phyloP scores from a whole-genome alignment of 2,329 filamentous ascomycete genomes.

The Bertia moriformis region DNA sequence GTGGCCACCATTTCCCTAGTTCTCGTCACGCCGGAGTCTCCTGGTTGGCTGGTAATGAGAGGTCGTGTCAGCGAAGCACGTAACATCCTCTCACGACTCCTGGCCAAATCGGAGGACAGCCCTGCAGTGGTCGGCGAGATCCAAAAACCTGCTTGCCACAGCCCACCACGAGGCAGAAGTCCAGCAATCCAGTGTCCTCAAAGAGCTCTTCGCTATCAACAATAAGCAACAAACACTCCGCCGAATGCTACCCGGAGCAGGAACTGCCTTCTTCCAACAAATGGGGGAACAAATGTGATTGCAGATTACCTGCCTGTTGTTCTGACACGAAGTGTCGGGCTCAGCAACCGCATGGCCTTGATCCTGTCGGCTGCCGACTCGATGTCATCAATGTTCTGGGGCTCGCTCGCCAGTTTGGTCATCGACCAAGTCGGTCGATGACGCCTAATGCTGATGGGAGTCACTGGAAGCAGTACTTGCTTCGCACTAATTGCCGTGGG shows the following conservation, averaged over 20 bases:
- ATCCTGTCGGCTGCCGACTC: conserved; percentile 38
- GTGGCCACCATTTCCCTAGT: conserved; percentile 12
- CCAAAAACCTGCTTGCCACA: neutral
- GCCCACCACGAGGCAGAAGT: conserved; percentile 4
- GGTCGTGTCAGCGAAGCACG: neutral
- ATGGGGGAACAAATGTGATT: conserved; percentile 40
- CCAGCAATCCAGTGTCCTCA: no score
- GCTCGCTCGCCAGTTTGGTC: conserved; percentile 30
- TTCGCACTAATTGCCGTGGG: conserved; percentile 46
- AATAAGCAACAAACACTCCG: conserved; percentile 48
- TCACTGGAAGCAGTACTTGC: conserved; percentile 35
- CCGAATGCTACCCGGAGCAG: conserved; percentile 44
- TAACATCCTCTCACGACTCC: neutral
- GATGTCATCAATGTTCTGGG: conserved; percentile 45
- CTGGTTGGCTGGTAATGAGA: neutral
- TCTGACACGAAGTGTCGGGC: conserved; percentile 27
- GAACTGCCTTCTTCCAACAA: conserved; percentile 47
- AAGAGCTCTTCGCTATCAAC: no score
- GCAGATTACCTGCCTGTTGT: conserved; percentile 48
- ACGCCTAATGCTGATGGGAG: conserved; percentile 33
- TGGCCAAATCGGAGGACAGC: neutral
- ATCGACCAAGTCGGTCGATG: conserved; percentile 25
- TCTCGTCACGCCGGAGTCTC: conserved; percentile 9
- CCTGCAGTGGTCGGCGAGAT: conserved; percentile 2
- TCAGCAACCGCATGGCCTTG: conserved; percentile 28